Conservation (phyloP, 2,329 filamentous ascomycete genomes). For the Penicillium sumatraense region DNA sequence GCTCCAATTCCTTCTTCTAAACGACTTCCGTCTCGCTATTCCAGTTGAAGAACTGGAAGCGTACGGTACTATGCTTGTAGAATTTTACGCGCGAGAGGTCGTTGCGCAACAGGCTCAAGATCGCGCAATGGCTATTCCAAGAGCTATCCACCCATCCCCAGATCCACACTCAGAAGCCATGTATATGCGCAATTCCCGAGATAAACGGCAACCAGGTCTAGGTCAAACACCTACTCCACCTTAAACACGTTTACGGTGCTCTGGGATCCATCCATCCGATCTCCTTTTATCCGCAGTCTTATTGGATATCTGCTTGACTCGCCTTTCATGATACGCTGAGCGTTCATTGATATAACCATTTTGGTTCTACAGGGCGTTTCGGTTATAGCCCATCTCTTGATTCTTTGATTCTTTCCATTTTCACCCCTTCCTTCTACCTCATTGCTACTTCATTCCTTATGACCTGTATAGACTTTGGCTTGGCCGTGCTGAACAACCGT, state of each 20-base stretch:
- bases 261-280: no score
- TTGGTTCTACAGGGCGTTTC: neutral
- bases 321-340: constrained; percentile 16
- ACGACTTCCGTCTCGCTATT: constrained; percentile 92
- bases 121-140: constrained; percentile 24
- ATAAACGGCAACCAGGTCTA: constrained; percentile 31
- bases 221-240: constrained; percentile 43
- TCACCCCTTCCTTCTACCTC: neutral
- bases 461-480: constrained; percentile 31
- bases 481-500: constrained; percentile 18
- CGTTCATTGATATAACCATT: constrained; percentile 4
- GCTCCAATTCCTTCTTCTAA: constrained; percentile 90
- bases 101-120: constrained; percentile 63
- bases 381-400: no score
- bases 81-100: constrained; percentile 94
- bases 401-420: neutral
- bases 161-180: constrained; percentile 31
- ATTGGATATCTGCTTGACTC: neutral
- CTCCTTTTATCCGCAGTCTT: no score
- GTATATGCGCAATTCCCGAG: constrained; percentile 37
- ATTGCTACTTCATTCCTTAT: constrained; percentile 24
- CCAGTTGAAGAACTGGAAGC: constrained; percentile 94
- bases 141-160: constrained; percentile 20
- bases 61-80: constrained; percentile 97
- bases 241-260: constrained; percentile 22